Base-by-base conservation (phyloP, 345 rosid species). In the Eucalyptus curtisii region DNA sequence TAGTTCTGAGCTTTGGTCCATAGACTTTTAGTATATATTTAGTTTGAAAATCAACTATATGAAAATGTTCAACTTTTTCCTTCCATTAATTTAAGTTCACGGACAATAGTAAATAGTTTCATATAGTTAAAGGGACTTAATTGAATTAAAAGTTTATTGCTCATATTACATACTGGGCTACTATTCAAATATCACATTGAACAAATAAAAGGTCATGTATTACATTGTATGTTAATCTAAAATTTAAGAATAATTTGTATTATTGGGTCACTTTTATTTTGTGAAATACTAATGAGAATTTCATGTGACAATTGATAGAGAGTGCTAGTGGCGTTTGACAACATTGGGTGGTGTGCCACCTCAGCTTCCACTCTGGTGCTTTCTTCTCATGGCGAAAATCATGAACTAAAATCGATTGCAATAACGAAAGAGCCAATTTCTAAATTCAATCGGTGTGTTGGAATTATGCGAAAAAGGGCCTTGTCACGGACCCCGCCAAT, bases 181-280 rank as follows among this genome's bases (percentile, higher is more conserved):
- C 13, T 24, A 0, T 24, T 55, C 6, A 55, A 0, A 24, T 0
- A 22, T 24, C 0, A 55, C 1, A 24, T 55, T 55, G 0, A 55
- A 24, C 0, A 55, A 55, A 55, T 55, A 24, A 55, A 55, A 22
- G 3, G 10, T 24, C 0, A 55, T 4, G 5, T 22, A 55, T 24
- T 3, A 55, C 0, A 8, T 22, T 22, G 1, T 8, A 24, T 0
- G 0, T 55, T 24, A 4, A 22, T 1, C 2, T 22, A 55, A 55
- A 55, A 55, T 55, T 55, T 9, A 22, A 55, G 2, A 55, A 24
- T 55, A 2, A 55, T 22, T 22, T 22, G 27, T 55, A 22, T 0
- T 7, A 27, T 5, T 12, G 14, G 31, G 7, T 25, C n/a, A 25
- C 16, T 25, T 59, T 59, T 59, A 6, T 59, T 3, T 68, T 31